Evolutionary conservation across 1,284 basidiomycete genomes (phyloP).

Genomic region (Ustilago curta): DNA sequence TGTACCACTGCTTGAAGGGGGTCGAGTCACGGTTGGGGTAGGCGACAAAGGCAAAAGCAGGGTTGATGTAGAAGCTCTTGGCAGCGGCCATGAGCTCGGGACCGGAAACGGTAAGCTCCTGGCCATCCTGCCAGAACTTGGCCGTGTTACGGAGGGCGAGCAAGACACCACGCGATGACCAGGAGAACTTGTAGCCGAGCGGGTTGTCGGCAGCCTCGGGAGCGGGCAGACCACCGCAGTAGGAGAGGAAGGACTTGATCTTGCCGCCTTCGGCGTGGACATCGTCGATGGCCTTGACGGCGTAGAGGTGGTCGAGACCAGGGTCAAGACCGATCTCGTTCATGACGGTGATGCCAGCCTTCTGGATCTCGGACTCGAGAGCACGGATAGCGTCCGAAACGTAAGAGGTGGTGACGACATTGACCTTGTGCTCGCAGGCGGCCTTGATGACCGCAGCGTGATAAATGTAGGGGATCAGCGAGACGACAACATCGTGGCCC

Average conservation of each 20-base stretch:
- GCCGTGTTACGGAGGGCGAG: constrained; percentile 93
- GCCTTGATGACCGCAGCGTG: constrained; percentile 93
- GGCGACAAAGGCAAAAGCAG: constrained; percentile 93
- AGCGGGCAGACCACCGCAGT: constrained; percentile 95
- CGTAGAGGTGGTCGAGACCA: constrained; percentile 96
- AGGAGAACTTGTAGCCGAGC: constrained; percentile 99
- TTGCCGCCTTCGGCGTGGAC: constrained; percentile 89
- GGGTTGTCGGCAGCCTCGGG: constrained; percentile 92
- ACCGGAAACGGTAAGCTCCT: constrained; percentile 65
- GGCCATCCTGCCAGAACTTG: constrained; percentile 73
- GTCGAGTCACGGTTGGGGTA: constrained; percentile 98
- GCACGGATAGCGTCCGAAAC: constrained; percentile 91
- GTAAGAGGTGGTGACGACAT: constrained; percentile 97
- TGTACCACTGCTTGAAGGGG: constrained; percentile 85
- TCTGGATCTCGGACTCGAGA: constrained; percentile 84
- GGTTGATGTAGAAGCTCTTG: constrained; percentile 93
- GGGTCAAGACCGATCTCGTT: constrained; percentile 99
- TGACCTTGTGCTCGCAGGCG: constrained; percentile 91
- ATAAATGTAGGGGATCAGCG: constrained; percentile 94
- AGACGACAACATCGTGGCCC: constrained; percentile 92
- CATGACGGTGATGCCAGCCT: constrained; percentile 92
- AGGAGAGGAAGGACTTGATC: constrained; percentile 94
- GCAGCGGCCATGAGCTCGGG: constrained; percentile 72
- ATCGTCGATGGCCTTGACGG: constrained; percentile 94
- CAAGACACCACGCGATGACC: constrained; percentile 96